A percentile compares a stretch with the other conserved stretches of the same genome.
phyloP scores from a whole-genome alignment of 176 grass and related monocot species.

The Rhynchospora pubera region DNA sequence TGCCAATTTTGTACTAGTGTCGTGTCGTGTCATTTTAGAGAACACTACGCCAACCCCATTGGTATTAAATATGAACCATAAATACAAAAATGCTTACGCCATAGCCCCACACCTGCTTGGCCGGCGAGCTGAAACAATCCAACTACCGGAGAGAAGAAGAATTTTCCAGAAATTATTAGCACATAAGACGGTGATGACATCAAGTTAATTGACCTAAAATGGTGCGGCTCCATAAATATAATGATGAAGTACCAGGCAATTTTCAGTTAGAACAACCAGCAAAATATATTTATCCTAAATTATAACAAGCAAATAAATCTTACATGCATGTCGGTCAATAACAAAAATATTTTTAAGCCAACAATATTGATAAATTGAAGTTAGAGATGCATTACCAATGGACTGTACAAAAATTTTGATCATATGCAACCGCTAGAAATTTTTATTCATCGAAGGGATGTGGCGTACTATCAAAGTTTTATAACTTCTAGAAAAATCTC shows the following conservation, averaged over 20 bases:
- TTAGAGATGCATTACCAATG: too few species aligned
- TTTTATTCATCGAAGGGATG: not conserved
- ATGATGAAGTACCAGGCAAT: not conserved
- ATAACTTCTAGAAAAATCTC: not conserved
- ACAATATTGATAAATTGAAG: too few species aligned
- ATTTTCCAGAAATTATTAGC: not conserved
- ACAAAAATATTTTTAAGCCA: too few species aligned
- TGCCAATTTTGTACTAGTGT: too few species aligned
- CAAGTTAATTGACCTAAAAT: not conserved
- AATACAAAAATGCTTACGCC: too few species aligned
- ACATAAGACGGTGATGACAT: not conserved
- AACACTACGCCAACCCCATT: not conserved
- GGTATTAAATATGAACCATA: not conserved
- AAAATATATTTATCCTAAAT: not conserved
- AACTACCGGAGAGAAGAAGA: not conserved
- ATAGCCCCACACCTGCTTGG: too few species aligned
- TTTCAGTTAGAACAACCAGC: not conserved
- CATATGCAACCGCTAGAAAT: too few species aligned
- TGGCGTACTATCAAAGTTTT: not conserved
- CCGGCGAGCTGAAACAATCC: too few species aligned
- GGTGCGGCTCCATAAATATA: not conserved
- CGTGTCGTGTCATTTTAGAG: too few species aligned
- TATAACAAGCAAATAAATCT: not conserved
- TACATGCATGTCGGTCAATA: not conserved
- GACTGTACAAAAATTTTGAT: too few species aligned